A percentile compares a stretch with the other conserved stretches of the same genome.
phyloP scores from a whole-genome alignment of 1,139 yeast genomes.

The Ogataea hybrid region DNA sequence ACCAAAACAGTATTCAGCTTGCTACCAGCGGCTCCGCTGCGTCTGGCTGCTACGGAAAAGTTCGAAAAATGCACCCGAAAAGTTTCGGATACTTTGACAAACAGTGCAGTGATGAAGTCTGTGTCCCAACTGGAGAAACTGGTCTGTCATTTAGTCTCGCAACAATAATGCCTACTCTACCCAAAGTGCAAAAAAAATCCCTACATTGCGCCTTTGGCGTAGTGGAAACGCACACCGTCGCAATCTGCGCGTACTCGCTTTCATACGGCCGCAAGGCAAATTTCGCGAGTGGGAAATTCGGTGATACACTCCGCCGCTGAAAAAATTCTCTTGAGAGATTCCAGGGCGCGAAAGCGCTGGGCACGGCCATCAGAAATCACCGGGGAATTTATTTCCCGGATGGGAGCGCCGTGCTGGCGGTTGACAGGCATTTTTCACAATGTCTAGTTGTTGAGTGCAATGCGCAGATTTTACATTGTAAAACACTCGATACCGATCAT shows the following conservation, averaged over 20 bases:
- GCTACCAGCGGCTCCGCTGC: not conserved
- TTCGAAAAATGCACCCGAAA: not conserved
- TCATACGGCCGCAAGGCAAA: slow-evolving; percentile 40
- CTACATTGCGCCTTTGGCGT: slow-evolving; percentile 14
- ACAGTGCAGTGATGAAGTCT: not conserved
- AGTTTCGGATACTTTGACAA: not conserved
- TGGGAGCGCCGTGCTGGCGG: slow-evolving; percentile 78
- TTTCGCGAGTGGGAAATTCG: slow-evolving; percentile 79
- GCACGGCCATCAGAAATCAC: slow-evolving; percentile 68
- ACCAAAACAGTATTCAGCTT: slow-evolving; percentile 1
- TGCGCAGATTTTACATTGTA: slow-evolving; percentile 53
- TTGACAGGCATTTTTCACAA: slow-evolving; percentile 44
- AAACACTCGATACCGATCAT: slow-evolving; percentile 84
- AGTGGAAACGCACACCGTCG: slow-evolving; percentile 20
- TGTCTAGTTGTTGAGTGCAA: slow-evolving; percentile 70
- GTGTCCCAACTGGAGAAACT: not conserved
- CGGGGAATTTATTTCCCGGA: slow-evolving; percentile 25
- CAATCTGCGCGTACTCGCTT: slow-evolving; percentile 70
- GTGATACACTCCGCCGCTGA: slow-evolving; percentile 63
- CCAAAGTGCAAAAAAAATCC: slow-evolving; percentile 1
- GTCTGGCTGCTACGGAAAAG: not conserved
- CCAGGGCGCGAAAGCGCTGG: slow-evolving; percentile 72
- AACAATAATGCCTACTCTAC: not conserved
- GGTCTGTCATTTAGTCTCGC: not conserved
- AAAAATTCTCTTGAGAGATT: slow-evolving; percentile 60